A percentile compares a stretch with the other conserved stretches of the same genome.
phyloP scores from a whole-genome alignment of 2,329 filamentous ascomycete genomes.

The Cordyceps pruinosa region DNA sequence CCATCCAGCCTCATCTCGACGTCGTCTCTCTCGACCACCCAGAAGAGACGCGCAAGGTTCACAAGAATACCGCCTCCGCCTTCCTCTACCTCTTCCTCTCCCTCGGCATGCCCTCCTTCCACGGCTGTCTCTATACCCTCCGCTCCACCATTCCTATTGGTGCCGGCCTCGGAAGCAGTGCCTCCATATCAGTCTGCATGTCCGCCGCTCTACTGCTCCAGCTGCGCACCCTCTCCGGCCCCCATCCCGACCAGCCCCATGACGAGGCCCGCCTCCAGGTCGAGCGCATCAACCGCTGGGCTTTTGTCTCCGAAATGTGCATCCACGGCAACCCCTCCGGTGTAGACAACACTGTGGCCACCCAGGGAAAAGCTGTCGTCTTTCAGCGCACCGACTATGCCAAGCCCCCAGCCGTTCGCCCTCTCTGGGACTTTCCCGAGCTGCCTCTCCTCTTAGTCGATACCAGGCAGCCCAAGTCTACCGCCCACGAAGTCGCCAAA shows the following conservation, averaged over 20 bases:
- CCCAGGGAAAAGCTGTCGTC: slow-evolving; percentile 88
- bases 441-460: slow-evolving; percentile 85
- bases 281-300: slow-evolving; percentile 95
- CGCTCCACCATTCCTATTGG: slow-evolving; percentile 91
- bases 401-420: slow-evolving; percentile 67
- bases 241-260: slow-evolving; percentile 82
- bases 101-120: slow-evolving; percentile 70
- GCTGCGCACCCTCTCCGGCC: slow-evolving; percentile 78
- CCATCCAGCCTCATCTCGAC: slow-evolving; percentile 72
- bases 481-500: slow-evolving; percentile 77
- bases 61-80: slow-evolving; percentile 70
- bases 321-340: slow-evolving; percentile 96
- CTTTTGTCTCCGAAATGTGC: slow-evolving; percentile 93
- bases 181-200: slow-evolving; percentile 87
- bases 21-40: slow-evolving; percentile 60
- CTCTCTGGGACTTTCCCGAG: slow-evolving; percentile 84
- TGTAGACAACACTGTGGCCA: slow-evolving; percentile 92
- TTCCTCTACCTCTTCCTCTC: slow-evolving; percentile 94
- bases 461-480: slow-evolving; percentile 82
- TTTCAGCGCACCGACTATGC: slow-evolving; percentile 76
- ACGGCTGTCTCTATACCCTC: slow-evolving; percentile 80
- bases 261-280: slow-evolving; percentile 86
- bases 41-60: slow-evolving; percentile 72
- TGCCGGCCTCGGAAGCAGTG: slow-evolving; percentile 85
- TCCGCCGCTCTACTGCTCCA: slow-evolving; percentile 79